Evolutionary conservation across 2,329 filamentous ascomycete genomes (phyloP).

Genomic region (Hypoxylon rubiginosum): DNA sequence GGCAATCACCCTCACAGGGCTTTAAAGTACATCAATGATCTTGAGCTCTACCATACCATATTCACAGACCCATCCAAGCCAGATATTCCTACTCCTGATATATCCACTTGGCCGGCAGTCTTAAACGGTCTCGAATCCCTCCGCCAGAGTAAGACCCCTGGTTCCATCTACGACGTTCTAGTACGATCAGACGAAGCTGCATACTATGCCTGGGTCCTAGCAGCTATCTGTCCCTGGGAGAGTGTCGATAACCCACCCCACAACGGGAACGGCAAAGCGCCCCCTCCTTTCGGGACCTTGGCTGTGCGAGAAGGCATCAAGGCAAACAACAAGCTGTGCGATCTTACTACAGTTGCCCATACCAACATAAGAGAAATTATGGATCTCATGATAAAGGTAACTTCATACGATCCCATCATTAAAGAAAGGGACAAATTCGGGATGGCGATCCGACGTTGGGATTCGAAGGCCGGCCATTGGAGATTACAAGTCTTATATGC

Average conservation of each 20-base stretch:
- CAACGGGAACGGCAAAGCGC: conserved; percentile 62
- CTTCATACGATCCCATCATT: conserved; percentile 60
- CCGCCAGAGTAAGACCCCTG: conserved; percentile 57
- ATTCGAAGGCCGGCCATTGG: conserved; percentile 74
- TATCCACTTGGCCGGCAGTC: conserved; percentile 70
- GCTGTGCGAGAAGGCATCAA: conserved; percentile 84
- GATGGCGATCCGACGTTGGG: conserved; percentile 81
- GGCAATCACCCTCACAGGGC: conserved; percentile 50
- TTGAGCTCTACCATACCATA: conserved; percentile 78
- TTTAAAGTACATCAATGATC: conserved; percentile 69
- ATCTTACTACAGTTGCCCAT: conserved; percentile 75
- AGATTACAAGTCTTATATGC: conserved; percentile 77
- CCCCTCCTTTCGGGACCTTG: conserved; percentile 70
- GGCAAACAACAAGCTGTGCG: conserved; percentile 79
- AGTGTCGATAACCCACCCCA: conserved; percentile 58
- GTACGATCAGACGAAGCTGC: conserved; percentile 72
- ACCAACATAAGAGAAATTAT: conserved; percentile 75
- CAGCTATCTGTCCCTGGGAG: conserved; percentile 81
- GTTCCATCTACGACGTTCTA: conserved; percentile 67
- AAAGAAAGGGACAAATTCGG: conserved; percentile 74
- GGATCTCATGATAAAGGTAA: conserved; percentile 68
- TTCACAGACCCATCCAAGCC: conserved; percentile 76
- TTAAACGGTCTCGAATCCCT: conserved; percentile 75
- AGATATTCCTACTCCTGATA: conserved; percentile 68
- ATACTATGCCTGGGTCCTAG: conserved; percentile 83